Conservation (phyloP, 352 stramenopile species). For the Phytophthora lateralis region DNA sequence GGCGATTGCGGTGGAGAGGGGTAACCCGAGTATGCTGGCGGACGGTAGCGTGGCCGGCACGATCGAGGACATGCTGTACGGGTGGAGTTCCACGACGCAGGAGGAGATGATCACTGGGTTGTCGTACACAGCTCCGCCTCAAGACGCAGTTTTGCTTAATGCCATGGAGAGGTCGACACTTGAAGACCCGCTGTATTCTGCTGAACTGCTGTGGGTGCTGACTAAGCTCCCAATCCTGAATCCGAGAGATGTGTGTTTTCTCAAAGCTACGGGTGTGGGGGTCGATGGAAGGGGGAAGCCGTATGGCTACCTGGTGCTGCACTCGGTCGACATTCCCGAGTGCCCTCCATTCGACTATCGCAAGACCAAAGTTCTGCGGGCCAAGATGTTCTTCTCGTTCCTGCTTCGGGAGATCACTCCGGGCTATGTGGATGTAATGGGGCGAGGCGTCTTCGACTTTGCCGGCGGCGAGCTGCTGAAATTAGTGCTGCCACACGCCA, state of each 20-base stretch:
- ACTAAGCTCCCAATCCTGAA: constrained; percentile 40
- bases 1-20: constrained; percentile 21
- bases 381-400: constrained; percentile 39
- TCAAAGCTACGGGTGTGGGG: constrained; percentile 47
- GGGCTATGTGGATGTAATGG: constrained; percentile 41
- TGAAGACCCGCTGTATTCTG: constrained; percentile 43
- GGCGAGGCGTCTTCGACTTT: constrained; percentile 47
- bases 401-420: constrained; percentile 42
- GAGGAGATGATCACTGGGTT: constrained; percentile 43
- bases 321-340: constrained; percentile 43
- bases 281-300: constrained; percentile 32
- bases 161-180: constrained; percentile 36
- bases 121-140: constrained; percentile 22
- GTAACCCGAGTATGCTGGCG: constrained; percentile 45
- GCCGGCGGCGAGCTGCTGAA: constrained; percentile 33
- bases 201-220: constrained; percentile 49
- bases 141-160: constrained; percentile 40
- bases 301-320: constrained; percentile 50
- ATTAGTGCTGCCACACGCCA: constrained; percentile 32
- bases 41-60: constrained; percentile 36
- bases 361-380: constrained; percentile 36
- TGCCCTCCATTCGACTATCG: constrained; percentile 43
- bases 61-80: constrained; percentile 57
- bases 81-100: constrained; percentile 31
- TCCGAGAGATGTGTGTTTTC: constrained; percentile 43